Percentiles rank a stretch among this genome's conserved stretches.
Conservation (phyloP, 345 rosid genomes). For the Melaleuca alternifolia region DNA sequence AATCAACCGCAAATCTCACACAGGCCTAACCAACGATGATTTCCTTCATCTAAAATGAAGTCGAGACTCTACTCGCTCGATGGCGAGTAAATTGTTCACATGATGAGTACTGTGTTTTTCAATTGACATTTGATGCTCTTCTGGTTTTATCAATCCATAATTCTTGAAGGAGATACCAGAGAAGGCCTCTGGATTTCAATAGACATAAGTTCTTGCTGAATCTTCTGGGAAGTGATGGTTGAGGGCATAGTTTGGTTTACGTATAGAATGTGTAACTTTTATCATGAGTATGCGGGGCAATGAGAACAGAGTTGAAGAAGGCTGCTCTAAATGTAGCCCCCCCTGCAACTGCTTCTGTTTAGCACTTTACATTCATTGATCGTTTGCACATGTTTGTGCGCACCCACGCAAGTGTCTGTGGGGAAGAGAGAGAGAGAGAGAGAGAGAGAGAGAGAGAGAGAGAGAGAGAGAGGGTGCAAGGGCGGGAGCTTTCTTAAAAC, state of each 20-base stretch:
- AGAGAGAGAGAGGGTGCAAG: background rate
- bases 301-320: background rate
- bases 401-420: background rate
- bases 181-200: background rate
- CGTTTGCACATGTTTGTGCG: too few species aligned
- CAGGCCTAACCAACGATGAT: background rate
- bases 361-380: background rate
- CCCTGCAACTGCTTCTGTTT: background rate
- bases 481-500: background rate
- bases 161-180: background rate
- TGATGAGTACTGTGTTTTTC: background rate
- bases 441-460: background rate
- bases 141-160: background rate
- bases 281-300: background rate
- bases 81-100: background rate
- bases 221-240: background rate
- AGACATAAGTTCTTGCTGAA: background rate
- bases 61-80: background rate
- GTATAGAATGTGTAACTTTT: background rate
- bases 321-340: background rate
- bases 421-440: background rate
- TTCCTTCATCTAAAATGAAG: background rate
- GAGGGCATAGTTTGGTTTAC: background rate
- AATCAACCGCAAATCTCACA: background rate
- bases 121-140: background rate